Conservation (phyloP, 2,329 filamentous ascomycete genomes). For the Chaetomiaceae sp. region DNA sequence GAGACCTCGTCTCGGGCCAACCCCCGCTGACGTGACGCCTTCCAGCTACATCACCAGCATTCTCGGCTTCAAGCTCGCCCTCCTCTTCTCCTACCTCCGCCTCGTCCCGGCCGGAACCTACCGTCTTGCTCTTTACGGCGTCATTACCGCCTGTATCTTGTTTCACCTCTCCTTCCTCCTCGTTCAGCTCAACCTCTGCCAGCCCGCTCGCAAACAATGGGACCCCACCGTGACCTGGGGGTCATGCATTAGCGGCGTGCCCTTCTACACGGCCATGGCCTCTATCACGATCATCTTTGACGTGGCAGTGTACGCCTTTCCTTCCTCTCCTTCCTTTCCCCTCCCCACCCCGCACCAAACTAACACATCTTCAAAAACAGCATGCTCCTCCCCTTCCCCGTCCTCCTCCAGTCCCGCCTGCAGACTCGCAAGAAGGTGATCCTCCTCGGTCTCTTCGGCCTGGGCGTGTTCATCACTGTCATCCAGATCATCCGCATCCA, state of each 20-base stretch:
- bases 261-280: slow-evolving; percentile 39
- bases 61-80: slow-evolving; percentile 41
- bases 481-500: slow-evolving; percentile 47
- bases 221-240: slow-evolving; percentile 32
- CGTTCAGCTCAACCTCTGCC: slow-evolving; percentile 33
- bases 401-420: slow-evolving; percentile 33
- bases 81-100: slow-evolving; percentile 40
- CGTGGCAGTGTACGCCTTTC: slow-evolving; percentile 32
- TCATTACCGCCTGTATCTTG: slow-evolving; percentile 31
- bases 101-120: slow-evolving; percentile 36
- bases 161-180: slow-evolving; percentile 36
- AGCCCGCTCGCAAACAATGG: slow-evolving; percentile 38
- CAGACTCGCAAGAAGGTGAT: slow-evolving; percentile 37
- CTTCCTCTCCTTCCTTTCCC: not conserved
- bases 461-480: slow-evolving; percentile 46
- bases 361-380: slow-evolving; percentile 19
- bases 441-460: slow-evolving; percentile 37
- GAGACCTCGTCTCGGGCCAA: not conserved
- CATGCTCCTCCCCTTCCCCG: slow-evolving; percentile 37
- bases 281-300: slow-evolving; percentile 38
- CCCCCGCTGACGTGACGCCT: not conserved
- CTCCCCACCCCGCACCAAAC: not conserved
- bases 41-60: slow-evolving; percentile 37
- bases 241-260: slow-evolving; percentile 34
- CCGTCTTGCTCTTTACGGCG: slow-evolving; percentile 28